These are phyloP conservation scores for Malassezia equina DNA, from an alignment of 1,284 basidiomycete species.

Conservation along the genomic window DNA sequence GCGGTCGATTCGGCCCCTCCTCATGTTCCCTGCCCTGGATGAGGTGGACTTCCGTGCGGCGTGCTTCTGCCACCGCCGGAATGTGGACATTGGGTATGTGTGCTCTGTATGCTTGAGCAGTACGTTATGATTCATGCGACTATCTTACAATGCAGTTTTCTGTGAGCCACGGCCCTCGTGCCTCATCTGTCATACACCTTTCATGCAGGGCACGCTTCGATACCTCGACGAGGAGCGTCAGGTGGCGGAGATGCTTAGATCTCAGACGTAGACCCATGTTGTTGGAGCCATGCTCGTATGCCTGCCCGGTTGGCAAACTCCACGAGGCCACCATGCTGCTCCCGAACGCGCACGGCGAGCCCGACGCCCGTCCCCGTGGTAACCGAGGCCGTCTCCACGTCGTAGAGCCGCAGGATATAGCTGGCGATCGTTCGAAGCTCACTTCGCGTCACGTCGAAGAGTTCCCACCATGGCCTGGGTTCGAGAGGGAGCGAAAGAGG, in stretches of 20 bases:
- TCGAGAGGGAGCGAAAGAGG: constrained; percentile 39
- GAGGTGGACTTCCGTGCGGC: constrained; percentile 92
- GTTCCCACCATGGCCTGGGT: constrained; percentile 49
- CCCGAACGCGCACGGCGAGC: neutral
- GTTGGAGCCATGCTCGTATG: constrained; percentile 11
- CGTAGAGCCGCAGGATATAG: constrained; percentile 34
- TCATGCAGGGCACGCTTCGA: constrained; percentile 14
- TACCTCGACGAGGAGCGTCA: constrained; percentile 13
- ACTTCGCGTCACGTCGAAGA: constrained; percentile 46
- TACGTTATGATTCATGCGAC: constrained; percentile 11
- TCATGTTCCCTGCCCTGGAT: constrained; percentile 82
- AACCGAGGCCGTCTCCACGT: neutral
- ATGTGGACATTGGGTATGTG: constrained; percentile 92
- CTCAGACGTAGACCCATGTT: neutral
- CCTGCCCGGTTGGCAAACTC: constrained; percentile 3
- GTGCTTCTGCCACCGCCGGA: constrained; percentile 95
- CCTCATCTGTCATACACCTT: constrained; percentile 21
- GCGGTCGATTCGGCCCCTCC: constrained; percentile 59
- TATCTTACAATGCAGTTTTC: constrained; percentile 18
- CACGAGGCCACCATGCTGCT: neutral
- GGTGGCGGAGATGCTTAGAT: neutral
- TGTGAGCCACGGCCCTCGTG: constrained; percentile 20
- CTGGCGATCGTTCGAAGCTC: constrained; percentile 29
- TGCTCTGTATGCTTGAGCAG: constrained; percentile 54
- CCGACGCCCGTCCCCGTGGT: neutral